Evolutionary conservation across 1,139 yeast genomes (phyloP).

Genomic region (Debaryomycetaceae sp.): DNA sequence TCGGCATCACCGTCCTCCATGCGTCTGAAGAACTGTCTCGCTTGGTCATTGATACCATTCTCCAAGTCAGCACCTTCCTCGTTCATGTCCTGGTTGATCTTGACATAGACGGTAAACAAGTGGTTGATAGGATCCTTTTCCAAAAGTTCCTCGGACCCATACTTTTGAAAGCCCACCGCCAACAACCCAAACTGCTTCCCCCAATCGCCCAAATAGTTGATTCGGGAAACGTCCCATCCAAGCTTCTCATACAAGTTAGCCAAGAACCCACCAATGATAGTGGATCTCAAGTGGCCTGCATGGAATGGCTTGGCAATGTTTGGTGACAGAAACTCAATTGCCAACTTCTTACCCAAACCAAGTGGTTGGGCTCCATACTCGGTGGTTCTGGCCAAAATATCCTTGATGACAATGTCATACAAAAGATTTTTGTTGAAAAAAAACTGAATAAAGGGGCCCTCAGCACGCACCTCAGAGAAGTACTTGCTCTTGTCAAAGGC

Average conservation of each 20-base stretch:
- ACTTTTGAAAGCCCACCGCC: constrained; percentile 86
- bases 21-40: constrained; percentile 79
- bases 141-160: constrained; percentile 75
- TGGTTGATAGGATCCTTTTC: constrained; percentile 86
- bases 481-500: constrained; percentile 64
- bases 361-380: constrained; percentile 73
- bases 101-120: constrained; percentile 90
- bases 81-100: constrained; percentile 73
- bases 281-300: constrained; percentile 97
- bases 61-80: constrained; percentile 66
- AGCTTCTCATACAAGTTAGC: constrained; percentile 83
- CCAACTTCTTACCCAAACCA: constrained; percentile 67
- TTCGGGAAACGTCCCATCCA: constrained; percentile 86
- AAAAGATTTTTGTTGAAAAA: constrained; percentile 67
- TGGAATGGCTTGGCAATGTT: constrained; percentile 99
- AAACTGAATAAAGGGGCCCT: constrained; percentile 91
- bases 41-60: constrained; percentile 69
- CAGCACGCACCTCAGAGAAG: constrained; percentile 67
- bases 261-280: constrained; percentile 97
- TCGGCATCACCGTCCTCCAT: constrained; percentile 94
- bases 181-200: constrained; percentile 97
- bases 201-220: constrained; percentile 98
- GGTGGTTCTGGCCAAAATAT: constrained; percentile 55
- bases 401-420: constrained; percentile 66
- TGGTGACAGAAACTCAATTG: constrained; percentile 94